These are phyloP conservation scores for Verticillium isaacii DNA, from an alignment of 2,329 filamentous ascomycete species.

Conservation along the genomic window DNA sequence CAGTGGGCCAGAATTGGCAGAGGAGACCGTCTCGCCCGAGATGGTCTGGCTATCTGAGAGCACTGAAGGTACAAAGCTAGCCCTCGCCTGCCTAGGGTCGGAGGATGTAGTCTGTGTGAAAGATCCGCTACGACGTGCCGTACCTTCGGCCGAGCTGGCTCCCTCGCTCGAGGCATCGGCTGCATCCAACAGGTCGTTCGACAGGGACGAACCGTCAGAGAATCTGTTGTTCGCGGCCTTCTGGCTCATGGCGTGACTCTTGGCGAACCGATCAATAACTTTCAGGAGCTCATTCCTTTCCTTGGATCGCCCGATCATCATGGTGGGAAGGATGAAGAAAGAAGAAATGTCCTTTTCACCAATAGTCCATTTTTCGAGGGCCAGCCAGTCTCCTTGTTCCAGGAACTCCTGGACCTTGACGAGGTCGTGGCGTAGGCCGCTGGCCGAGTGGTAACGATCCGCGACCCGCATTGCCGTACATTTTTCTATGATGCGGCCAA, in stretches of 20 bases:
- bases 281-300: slow-evolving; percentile 67
- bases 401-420: slow-evolving; percentile 69
- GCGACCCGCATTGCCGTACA: slow-evolving; percentile 86
- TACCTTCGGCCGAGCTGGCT: slow-evolving; percentile 51
- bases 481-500: slow-evolving; percentile 81
- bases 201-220: slow-evolving; percentile 50
- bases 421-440: slow-evolving; percentile 79
- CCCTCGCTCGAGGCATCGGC: slow-evolving; percentile 56
- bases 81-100: slow-evolving; percentile 34
- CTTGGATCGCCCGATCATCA: slow-evolving; percentile 73
- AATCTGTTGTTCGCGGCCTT: slow-evolving; percentile 38
- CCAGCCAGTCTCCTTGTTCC: slow-evolving; percentile 66
- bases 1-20: slow-evolving; percentile 33
- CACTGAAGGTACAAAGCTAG: slow-evolving; percentile 33
- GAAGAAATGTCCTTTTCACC: slow-evolving; percentile 85
- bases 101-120: slow-evolving; percentile 39
- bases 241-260: slow-evolving; percentile 50
- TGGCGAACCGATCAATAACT: slow-evolving; percentile 73
- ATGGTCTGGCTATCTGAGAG: slow-evolving; percentile 34
- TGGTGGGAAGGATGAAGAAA: slow-evolving; percentile 80
- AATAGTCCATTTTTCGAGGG: slow-evolving; percentile 69
- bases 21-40: slow-evolving; percentile 43
- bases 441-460: slow-evolving; percentile 85
- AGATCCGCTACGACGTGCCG: slow-evolving; percentile 42
- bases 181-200: slow-evolving; percentile 40